phyloP scores from a whole-genome alignment of 2,329 filamentous ascomycete species.

The Ploettnerulaceae sp. region DNA sequence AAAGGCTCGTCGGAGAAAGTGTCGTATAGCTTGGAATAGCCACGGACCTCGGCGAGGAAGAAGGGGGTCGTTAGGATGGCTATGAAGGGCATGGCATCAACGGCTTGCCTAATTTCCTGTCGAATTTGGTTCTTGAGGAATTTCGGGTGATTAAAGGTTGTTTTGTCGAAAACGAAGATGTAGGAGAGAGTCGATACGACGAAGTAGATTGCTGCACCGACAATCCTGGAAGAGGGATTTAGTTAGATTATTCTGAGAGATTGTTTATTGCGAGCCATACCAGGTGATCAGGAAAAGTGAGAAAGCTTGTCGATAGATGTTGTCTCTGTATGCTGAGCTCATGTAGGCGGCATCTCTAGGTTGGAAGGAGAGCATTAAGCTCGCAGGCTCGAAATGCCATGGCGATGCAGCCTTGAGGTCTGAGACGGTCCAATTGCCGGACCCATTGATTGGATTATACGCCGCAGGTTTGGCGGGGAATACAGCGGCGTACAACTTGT shows the following conservation, averaged over 20 bases:
- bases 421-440: constrained; percentile 50
- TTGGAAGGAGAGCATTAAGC: constrained; percentile 60
- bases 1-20: constrained; percentile 69
- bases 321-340: constrained; percentile 73
- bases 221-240: constrained; percentile 56
- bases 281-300: constrained; percentile 82
- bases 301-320: constrained; percentile 66
- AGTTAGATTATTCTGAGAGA: not conserved
- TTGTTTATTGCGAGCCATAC: constrained; percentile 45
- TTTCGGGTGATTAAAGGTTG: constrained; percentile 82
- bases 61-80: constrained; percentile 73
- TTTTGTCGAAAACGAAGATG: constrained; percentile 85
- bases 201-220: constrained; percentile 81
- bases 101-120: constrained; percentile 79
- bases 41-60: constrained; percentile 78
- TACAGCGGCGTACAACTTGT: constrained; percentile 68
- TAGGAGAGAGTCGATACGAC: constrained; percentile 79
- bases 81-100: constrained; percentile 74
- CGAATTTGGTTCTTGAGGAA: constrained; percentile 91
- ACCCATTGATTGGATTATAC: constrained; percentile 44
- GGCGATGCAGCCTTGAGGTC: constrained; percentile 49
- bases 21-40: constrained; percentile 85
- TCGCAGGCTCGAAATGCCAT: constrained; percentile 71
- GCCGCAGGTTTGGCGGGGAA: constrained; percentile 56
- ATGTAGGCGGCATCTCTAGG: constrained; percentile 73